A percentile compares a stretch with the other conserved stretches of the same genome.
Conservation (phyloP, 2,329 filamentous ascomycete species). For the Sclerotiophoma versabilis region DNA sequence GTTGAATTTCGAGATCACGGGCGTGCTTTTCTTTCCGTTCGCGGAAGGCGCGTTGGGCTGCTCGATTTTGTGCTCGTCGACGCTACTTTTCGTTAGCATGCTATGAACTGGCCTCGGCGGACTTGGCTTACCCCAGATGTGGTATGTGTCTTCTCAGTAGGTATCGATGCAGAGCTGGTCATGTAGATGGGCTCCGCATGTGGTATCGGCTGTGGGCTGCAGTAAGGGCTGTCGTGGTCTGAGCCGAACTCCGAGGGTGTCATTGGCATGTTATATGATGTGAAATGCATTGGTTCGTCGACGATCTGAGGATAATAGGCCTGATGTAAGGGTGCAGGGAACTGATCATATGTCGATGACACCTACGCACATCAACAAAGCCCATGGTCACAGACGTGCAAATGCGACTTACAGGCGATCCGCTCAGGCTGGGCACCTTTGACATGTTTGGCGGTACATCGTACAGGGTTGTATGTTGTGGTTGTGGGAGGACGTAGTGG, state of each 20-base stretch:
- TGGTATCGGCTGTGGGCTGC: conserved; percentile 43
- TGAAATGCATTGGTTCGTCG: conserved; percentile 43
- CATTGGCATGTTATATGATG: conserved; percentile 47
- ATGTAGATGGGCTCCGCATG: conserved; percentile 36
- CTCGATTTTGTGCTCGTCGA: conserved; percentile 66
- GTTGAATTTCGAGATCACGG: conserved; percentile 66
- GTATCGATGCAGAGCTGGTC: conserved; percentile 24
- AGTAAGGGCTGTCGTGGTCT: conserved; percentile 49
- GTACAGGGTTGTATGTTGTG: conserved; percentile 40
- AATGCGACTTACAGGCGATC: conserved; percentile 44
- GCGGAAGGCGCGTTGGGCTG: conserved; percentile 67
- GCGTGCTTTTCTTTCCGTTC: conserved; percentile 71
- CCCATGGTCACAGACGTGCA: background rate
- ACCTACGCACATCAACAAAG: conserved; percentile 26
- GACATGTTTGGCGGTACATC: conserved; percentile 45
- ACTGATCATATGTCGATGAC: conserved; percentile 48
- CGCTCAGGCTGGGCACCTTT: conserved; percentile 49
- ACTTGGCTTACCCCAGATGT: conserved; percentile 48
- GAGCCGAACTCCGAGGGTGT: conserved; percentile 51
- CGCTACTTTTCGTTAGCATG: conserved; percentile 51
- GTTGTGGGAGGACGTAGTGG: conserved; percentile 42
- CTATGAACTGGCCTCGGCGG: too few species aligned
- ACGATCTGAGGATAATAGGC: conserved; percentile 44
- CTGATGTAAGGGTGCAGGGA: conserved; percentile 42
- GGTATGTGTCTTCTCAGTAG: conserved; percentile 45